These are phyloP conservation scores for Coriaria nepalensis DNA, from an alignment of 306 rosid species.

Conservation along the genomic window DNA sequence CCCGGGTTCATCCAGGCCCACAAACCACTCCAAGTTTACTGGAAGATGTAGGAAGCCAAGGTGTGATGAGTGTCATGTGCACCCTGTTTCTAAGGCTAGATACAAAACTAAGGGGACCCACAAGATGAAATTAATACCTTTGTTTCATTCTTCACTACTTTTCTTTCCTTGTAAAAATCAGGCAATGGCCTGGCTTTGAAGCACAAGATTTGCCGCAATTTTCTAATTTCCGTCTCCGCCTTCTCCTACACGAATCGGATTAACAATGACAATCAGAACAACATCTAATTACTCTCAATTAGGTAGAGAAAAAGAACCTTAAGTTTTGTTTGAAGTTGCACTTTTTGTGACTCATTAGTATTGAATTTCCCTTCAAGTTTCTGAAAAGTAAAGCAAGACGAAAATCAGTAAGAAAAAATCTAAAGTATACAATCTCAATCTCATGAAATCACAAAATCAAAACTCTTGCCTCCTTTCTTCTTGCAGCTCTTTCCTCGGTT, in stretches of 20 bases:
- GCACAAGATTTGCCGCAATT: constrained; percentile 65
- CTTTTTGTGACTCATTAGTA: constrained; percentile 49
- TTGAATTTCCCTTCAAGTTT: constrained; percentile 93
- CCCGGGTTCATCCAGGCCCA: constrained; percentile 50
- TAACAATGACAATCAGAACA: too few species aligned
- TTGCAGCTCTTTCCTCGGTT: constrained; percentile 87
- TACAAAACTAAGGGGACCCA: constrained; percentile 44
- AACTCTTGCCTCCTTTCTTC: constrained; percentile 66
- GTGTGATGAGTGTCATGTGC: constrained; percentile 36
- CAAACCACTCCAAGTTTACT: constrained; percentile 72
- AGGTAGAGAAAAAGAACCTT: constrained; percentile 31
- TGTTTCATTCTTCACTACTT: constrained; percentile 32
- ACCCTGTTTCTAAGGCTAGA: constrained; percentile 44
- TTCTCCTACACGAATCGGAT: constrained; percentile 44
- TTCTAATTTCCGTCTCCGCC: constrained; percentile 54
- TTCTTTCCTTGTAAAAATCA: constrained; percentile 65
- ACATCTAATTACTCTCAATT: not conserved
- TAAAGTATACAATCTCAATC: too few species aligned
- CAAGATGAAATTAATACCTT: constrained; percentile 37
- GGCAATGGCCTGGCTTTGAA: constrained; percentile 95
- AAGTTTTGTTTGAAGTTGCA: constrained; percentile 48
- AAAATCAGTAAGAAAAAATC: constrained; percentile 1
- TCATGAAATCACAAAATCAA: not conserved
- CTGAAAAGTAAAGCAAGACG: constrained; percentile 25
- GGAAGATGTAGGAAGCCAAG: constrained; percentile 36